These are phyloP conservation scores for Hypoxylon sp. DNA, from an alignment of 2,329 filamentous ascomycete genomes.

Conservation along the genomic window DNA sequence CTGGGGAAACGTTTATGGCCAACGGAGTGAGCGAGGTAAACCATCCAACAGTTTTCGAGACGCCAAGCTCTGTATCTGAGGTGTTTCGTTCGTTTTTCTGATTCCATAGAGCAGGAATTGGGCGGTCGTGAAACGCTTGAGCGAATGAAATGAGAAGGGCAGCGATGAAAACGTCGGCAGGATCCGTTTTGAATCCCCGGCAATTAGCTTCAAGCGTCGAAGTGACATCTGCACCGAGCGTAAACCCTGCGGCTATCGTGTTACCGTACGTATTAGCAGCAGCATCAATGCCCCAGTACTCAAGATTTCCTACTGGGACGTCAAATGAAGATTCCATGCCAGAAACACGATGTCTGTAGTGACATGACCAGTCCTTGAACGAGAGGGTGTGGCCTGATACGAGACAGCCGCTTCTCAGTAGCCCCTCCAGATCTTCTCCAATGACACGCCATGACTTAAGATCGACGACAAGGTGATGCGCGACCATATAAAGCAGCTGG, in stretches of 20 bases:
- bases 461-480: slow-evolving; percentile 66
- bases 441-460: slow-evolving; percentile 64
- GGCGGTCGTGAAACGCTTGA: slow-evolving; percentile 66
- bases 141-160: slow-evolving; percentile 67
- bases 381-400: slow-evolving; percentile 60
- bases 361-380: slow-evolving; percentile 64
- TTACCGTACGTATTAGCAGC: slow-evolving; percentile 61
- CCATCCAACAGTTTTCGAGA: slow-evolving; percentile 70
- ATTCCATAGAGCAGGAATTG: slow-evolving; percentile 65
- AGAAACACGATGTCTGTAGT: slow-evolving; percentile 57
- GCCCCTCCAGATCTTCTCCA: slow-evolving; percentile 62
- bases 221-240: slow-evolving; percentile 58
- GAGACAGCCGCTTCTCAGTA: slow-evolving; percentile 60
- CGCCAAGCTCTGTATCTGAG: slow-evolving; percentile 61
- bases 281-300: slow-evolving; percentile 62
- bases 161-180: slow-evolving; percentile 66
- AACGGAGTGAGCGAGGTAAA: slow-evolving; percentile 70
- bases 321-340: slow-evolving; percentile 56
- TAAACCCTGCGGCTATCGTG: slow-evolving; percentile 58
- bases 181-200: slow-evolving; percentile 63
- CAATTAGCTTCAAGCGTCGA: slow-evolving; percentile 59
- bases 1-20: slow-evolving; percentile 57
- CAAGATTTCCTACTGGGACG: slow-evolving; percentile 56
- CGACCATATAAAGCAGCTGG: slow-evolving; percentile 63
- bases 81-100: slow-evolving; percentile 64